Base-by-base conservation (phyloP, 306 rosid genomes). In the Cicer judaicum region DNA sequence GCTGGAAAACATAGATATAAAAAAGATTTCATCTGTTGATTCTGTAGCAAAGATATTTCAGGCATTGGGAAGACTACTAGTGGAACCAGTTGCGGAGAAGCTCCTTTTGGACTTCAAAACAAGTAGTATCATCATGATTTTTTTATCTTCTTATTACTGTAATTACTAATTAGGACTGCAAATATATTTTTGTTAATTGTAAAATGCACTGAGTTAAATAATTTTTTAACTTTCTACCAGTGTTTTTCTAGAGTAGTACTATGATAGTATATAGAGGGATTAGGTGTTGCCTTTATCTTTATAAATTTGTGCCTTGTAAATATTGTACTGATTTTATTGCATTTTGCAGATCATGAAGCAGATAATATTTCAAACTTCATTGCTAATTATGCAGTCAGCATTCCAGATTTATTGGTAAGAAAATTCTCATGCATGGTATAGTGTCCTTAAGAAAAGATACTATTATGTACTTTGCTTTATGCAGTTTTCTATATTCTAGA, bases 371-470 rank as follows among this genome's bases (percentile, higher is more conserved):
- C 98, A 73, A 70, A 78, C 79, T 88, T 93, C 80, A 87, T 93
- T 80, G 78, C 73, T 75, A 70, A 76, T 85, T 88, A 87, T 82
- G 90, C 79, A 75, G 81, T 80, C 73, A 84, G 89, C 90, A 83
- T 88, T 83, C 98, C 96, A 83, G 85, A 89, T 74, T 80, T 91
- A 83, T 81, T 13, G 88, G 98, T 93, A 91, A 86, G 96, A 79
- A 85, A 74, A 78, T 84, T 82, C 80, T 80, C 82, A 73, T 72
- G 81, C 82, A 71, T 87, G 68, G 64, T 80, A 85, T 87, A 82
- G 78, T 74, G 75, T 82, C 76, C 81, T 64, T 70, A 44, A 74
- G 74, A 73, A 78, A 64, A 56, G 71, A 79, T 81, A 61, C 47
- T 39, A n/a, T 76, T 77, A 77, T 73, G 83, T 78, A 19, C 41